Base-by-base conservation (phyloP, 805 yeast species). In the Candida vartiovaarae region DNA sequence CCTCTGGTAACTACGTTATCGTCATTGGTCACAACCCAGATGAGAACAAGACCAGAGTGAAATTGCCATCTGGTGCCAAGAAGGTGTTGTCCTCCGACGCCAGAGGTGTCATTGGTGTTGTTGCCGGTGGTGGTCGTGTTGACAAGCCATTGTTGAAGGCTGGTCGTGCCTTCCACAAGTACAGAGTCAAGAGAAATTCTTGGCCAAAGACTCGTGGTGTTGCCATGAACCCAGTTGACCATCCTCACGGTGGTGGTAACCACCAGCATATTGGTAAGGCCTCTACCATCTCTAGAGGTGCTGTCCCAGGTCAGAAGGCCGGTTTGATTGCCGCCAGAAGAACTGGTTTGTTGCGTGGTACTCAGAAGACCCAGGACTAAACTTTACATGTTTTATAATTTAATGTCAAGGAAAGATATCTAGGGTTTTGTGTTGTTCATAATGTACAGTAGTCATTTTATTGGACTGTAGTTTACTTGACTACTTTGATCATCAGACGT, bases 161-260 rank as follows among this genome's bases (percentile, higher is more conserved):
- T 70, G 98, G 98, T 80, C 89, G 95, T 81, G 99, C 99, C 60
- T 91, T 83, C 96, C 96, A 91, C 90, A 91, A 91, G 82, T 90
- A 84, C 93, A 90, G 76, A 78, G 95, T 90, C 67, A 93, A 93
- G 95, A 83, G 98, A 80, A 89, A 93, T 95, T 88, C 96, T 60
- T 93, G 98, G 98, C 99, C 99, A 78, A 90, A 88, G 86, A 93
- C 98, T 70, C 89, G 98, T 82, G 99, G 98, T 91, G 98, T 91
- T 72, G 99, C 99, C 73, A 91, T 93, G 99, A 91, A 91, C 81
- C 98, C 98, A 75, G 99, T 91, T 74, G 99, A 91, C 74, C 99
- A 91, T 82, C 99, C 99, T 74, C 99, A 91, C 76, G 99, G 99
- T 87, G 98, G 99, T 91, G 99, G 99, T 91, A 90, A 90, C 96